Evolutionary conservation across 2,329 filamentous ascomycete genomes (phyloP).

Genomic region (Colletotrichum spaethianum): DNA sequence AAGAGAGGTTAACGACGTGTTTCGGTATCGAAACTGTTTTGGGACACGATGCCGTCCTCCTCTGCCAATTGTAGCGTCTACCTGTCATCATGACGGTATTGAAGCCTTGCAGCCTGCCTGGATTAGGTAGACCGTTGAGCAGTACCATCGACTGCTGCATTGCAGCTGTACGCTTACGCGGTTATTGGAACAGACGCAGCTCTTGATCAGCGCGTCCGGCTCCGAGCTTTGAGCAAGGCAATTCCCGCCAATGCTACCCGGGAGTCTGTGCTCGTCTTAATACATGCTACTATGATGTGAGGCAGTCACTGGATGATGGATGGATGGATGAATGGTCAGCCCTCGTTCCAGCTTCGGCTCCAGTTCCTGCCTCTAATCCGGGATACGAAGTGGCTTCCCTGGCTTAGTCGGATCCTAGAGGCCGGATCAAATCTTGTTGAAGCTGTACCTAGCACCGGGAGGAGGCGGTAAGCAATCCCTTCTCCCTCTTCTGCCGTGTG

Average conservation of each 20-base stretch:
- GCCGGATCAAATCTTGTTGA: not conserved
- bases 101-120: not conserved
- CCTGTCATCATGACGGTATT: not conserved
- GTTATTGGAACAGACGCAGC: not conserved
- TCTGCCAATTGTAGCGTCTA: not conserved
- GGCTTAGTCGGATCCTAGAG: conserved; percentile 12
- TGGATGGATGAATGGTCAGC: not conserved
- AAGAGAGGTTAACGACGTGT: not conserved
- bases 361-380: not conserved
- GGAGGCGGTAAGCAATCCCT: not conserved
- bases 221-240: conserved; percentile 8
- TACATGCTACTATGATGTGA: conserved; percentile 24
- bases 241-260: conserved; percentile 9
- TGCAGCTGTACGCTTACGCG: conserved; percentile 5
- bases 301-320: conserved; percentile 9
- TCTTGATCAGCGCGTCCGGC: conserved; percentile 5
- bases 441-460: not conserved
- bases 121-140: not conserved
- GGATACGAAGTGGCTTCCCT: not conserved
- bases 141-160: not conserved
- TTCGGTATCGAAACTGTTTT: conserved; percentile 1
- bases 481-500: not conserved
- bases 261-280: conserved; percentile 25
- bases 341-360: not conserved
- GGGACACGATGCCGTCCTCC: not conserved